Conservation (phyloP, 1,284 basidiomycete genomes). For the Trichosporon faecale region DNA sequence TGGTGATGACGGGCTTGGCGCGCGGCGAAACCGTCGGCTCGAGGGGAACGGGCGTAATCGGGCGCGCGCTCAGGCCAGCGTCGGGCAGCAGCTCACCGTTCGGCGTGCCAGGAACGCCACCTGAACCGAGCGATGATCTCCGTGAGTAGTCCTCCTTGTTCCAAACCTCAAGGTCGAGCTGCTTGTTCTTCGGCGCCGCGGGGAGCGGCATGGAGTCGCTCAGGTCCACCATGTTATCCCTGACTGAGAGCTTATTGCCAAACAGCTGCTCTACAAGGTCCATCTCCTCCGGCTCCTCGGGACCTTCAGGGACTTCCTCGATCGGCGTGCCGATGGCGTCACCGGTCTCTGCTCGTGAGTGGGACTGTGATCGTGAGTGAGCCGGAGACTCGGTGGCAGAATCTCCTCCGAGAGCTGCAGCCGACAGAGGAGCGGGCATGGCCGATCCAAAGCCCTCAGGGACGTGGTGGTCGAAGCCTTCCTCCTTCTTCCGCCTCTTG, state of each 20-base stretch:
- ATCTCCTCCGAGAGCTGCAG: background rate
- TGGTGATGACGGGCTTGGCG: slow-evolving; percentile 51
- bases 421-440: slow-evolving; percentile 22
- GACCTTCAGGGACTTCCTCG: slow-evolving; percentile 14
- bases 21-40: slow-evolving; percentile 11
- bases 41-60: slow-evolving; percentile 12
- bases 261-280: slow-evolving; percentile 93
- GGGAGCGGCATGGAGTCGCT: slow-evolving; percentile 76
- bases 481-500: slow-evolving; percentile 45
- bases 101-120: background rate
- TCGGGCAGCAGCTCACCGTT: slow-evolving; percentile 13
- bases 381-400: background rate
- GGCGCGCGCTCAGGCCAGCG: background rate
- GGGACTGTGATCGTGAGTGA: slow-evolving; percentile 4
- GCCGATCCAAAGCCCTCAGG: slow-evolving; percentile 29
- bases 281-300: slow-evolving; percentile 73
- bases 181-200: slow-evolving; percentile 78
- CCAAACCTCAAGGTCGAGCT: slow-evolving; percentile 80
- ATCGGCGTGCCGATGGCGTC: background rate
- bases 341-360: background rate
- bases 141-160: slow-evolving; percentile 32
- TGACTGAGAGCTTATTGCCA: slow-evolving; percentile 69
- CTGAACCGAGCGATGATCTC: slow-evolving; percentile 25
- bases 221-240: slow-evolving; percentile 66
- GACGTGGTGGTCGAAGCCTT: slow-evolving; percentile 21